Conservation (phyloP, 495 filamentous ascomycete species). For the Cercophora newfieldiana region DNA sequence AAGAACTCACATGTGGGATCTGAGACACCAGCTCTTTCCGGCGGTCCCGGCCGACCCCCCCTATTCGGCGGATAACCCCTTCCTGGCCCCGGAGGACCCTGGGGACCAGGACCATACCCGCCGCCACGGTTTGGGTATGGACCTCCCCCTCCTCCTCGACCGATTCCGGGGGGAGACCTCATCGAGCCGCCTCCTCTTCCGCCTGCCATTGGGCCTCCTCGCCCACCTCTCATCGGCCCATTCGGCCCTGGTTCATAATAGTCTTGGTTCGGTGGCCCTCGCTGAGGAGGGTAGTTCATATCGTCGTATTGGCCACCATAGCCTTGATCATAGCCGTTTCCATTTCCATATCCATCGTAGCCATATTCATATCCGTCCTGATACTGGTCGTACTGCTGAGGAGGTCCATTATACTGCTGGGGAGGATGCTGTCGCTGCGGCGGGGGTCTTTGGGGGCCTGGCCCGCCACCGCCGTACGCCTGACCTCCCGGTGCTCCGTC, state of each 20-base stretch:
- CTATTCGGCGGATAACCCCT: constrained; percentile 44
- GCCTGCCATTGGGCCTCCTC: constrained; percentile 10
- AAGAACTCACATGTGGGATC: constrained; percentile 37
- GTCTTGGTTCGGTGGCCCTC: constrained; percentile 53
- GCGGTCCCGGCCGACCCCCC: constrained; percentile 41
- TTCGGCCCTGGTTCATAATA: constrained; percentile 48
- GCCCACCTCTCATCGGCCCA: constrained; percentile 19
- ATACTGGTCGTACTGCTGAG: constrained; percentile 51
- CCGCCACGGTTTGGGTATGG: constrained; percentile 34
- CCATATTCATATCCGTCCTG: constrained; percentile 56
- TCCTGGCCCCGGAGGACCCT: constrained; percentile 35
- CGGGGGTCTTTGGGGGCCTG: constrained; percentile 49
- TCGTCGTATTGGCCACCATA: constrained; percentile 54
- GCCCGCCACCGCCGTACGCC: constrained; percentile 43
- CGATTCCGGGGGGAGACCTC: constrained; percentile 37
- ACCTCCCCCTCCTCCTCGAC: constrained; percentile 40
- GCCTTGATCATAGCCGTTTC: constrained; percentile 40
- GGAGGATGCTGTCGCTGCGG: constrained; percentile 41
- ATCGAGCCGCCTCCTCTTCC: constrained; percentile 46
- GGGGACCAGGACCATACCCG: constrained; percentile 19
- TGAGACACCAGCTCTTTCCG: constrained; percentile 31
- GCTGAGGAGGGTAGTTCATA: constrained; percentile 48
- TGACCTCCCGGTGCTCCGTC: constrained; percentile 42
- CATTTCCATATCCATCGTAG: constrained; percentile 48
- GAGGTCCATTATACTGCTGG: constrained; percentile 53